Evolutionary conservation across 495 filamentous ascomycete species (phyloP).

Genomic region (Penicillium silybi): DNA sequence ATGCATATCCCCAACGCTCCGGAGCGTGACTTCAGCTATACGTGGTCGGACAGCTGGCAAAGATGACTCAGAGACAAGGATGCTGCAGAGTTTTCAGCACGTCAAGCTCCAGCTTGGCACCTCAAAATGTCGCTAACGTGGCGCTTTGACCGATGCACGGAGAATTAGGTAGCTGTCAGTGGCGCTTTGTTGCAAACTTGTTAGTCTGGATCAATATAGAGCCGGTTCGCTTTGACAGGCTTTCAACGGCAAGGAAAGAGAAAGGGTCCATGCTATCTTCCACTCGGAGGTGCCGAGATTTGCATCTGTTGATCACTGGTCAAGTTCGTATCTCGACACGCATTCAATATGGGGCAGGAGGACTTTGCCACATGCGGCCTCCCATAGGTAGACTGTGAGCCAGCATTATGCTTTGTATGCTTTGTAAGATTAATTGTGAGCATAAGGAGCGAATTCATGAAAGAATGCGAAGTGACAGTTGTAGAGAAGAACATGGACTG

Average conservation of each 20-base stretch:
- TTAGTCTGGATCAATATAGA: background rate
- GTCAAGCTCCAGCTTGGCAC: slow-evolving; percentile 4
- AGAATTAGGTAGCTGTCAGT: slow-evolving; percentile 10
- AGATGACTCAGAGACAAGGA: slow-evolving; percentile 4
- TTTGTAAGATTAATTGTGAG: background rate
- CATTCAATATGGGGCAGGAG: background rate
- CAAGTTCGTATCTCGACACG: background rate
- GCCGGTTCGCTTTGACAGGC: background rate
- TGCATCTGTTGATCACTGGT: background rate
- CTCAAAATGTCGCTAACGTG: background rate
- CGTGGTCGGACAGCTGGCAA: slow-evolving; percentile 5
- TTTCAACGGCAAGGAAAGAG: background rate
- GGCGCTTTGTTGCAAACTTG: background rate
- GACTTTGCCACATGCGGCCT: background rate
- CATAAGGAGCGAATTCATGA: background rate
- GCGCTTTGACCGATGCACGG: slow-evolving; percentile 1
- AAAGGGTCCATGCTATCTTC: background rate
- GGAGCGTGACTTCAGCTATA: slow-evolving; percentile 1
- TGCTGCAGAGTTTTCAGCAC: background rate
- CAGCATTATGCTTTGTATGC: too few species aligned
- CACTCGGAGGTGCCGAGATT: slow-evolving; percentile 1
- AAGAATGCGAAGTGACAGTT: background rate
- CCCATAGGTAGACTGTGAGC: background rate
- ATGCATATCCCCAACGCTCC: slow-evolving; percentile 1
- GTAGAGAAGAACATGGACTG: background rate